Percentiles rank a stretch among this genome's conserved stretches.
Evolutionary conservation across 768 basidiomycete species (phyloP).

Genomic region (Podaxis pistillaris): DNA sequence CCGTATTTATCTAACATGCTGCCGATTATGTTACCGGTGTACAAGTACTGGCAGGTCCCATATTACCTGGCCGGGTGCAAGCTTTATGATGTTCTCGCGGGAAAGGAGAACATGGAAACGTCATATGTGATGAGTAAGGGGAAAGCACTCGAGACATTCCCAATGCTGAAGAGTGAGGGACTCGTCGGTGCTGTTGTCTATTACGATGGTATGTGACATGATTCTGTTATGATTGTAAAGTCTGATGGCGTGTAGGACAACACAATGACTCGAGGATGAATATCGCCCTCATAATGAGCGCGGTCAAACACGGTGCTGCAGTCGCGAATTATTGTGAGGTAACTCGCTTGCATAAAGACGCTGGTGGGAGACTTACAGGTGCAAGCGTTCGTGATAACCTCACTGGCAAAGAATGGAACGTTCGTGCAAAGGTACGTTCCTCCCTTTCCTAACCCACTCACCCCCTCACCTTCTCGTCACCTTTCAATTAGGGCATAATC

Average conservation of each 20-base stretch:
- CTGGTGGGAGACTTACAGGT: constrained; percentile 63
- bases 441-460: background rate
- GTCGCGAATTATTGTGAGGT: constrained; percentile 92
- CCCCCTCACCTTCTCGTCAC: background rate
- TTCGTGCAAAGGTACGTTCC: constrained; percentile 68
- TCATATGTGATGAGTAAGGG: constrained; percentile 95
- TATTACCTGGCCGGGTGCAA: constrained; percentile 97
- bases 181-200: constrained; percentile 95
- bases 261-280: constrained; percentile 99
- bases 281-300: constrained; percentile 90
- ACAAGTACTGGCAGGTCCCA: constrained; percentile 98
- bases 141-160: constrained; percentile 92
- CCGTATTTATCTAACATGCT: constrained; percentile 92
- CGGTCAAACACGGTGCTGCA: constrained; percentile 86
- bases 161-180: constrained; percentile 59
- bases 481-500: constrained; percentile 66
- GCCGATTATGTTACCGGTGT: constrained; percentile 96
- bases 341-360: constrained; percentile 67
- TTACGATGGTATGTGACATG: constrained; percentile 75
- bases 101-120: constrained; percentile 94
- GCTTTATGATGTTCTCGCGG: constrained; percentile 93
- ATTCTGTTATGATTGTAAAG: too few species aligned
- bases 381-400: constrained; percentile 79
- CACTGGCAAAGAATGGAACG: constrained; percentile 78
- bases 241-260: constrained; percentile 56